These are phyloP conservation scores for Heliosperma pusillum DNA, from an alignment of 148 eudicot species.

Conservation along the genomic window DNA sequence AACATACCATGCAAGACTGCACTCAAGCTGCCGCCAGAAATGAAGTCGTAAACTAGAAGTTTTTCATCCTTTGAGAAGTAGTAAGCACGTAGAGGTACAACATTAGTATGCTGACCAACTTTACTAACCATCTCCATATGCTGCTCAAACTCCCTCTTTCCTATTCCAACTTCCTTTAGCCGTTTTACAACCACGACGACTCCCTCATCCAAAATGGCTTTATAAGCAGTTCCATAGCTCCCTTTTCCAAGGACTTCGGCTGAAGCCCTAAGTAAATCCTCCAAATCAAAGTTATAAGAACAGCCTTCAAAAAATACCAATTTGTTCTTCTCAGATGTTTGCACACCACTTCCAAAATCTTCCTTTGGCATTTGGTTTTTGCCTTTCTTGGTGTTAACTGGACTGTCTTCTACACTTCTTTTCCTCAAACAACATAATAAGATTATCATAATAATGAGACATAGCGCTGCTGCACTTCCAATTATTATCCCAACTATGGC, in stretches of 20 bases:
- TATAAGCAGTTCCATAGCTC: slow-evolving; percentile 83
- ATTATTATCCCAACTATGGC: slow-evolving; percentile 51
- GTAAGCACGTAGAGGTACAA: slow-evolving; percentile 73
- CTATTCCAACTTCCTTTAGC: slow-evolving; percentile 68
- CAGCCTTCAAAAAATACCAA: slow-evolving; percentile 75
- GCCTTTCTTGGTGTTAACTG: slow-evolving; percentile 34
- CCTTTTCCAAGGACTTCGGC: slow-evolving; percentile 99
- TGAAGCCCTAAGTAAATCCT: slow-evolving; percentile 91
- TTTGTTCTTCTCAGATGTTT: slow-evolving; percentile 86
- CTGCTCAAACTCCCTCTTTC: slow-evolving; percentile 86
- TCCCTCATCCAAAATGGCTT: slow-evolving; percentile 82
- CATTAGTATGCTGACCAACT: slow-evolving; percentile 59
- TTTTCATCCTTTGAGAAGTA: slow-evolving; percentile 94
- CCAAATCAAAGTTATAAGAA: slow-evolving; percentile 77
- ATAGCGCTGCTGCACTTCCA: slow-evolving; percentile 34
- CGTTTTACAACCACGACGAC: slow-evolving; percentile 79
- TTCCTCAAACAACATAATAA: slow-evolving; percentile 57
- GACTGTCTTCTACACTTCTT: slow-evolving; percentile 24
- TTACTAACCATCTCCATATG: slow-evolving; percentile 67
- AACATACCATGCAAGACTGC: slow-evolving; percentile 77
- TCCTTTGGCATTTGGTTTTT: slow-evolving; percentile 48
- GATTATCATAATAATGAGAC: slow-evolving; percentile 33
- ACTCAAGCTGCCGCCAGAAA: slow-evolving; percentile 63
- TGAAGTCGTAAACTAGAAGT: slow-evolving; percentile 76
- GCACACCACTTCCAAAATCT: slow-evolving; percentile 95